These are phyloP conservation scores for Hibiscus trionum DNA, from an alignment of 345 rosid genomes.

Conservation along the genomic window DNA sequence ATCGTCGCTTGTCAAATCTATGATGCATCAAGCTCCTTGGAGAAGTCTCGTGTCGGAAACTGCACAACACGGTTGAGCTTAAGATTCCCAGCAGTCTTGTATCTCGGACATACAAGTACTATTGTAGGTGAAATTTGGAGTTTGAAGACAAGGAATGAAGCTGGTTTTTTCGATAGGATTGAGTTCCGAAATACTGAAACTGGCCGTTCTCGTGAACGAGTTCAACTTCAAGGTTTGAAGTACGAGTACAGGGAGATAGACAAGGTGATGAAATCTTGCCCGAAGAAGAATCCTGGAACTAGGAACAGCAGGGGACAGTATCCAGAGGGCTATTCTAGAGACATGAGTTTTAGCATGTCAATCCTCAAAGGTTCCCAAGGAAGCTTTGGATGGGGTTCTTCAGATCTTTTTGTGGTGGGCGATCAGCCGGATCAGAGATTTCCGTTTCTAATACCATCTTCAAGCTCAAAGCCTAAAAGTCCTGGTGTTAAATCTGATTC, in stretches of 20 bases:
- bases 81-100: constrained; percentile 29
- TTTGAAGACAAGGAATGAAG: constrained; percentile 14
- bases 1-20: constrained; percentile 27
- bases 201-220: neutral
- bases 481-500: neutral
- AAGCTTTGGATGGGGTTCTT: constrained; percentile 17
- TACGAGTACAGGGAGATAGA: constrained; percentile 27
- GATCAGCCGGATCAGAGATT: constrained; percentile 9
- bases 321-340: constrained; percentile 27
- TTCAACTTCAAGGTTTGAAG: constrained; percentile 20
- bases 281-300: constrained; percentile 3
- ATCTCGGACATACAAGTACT: constrained; percentile 18
- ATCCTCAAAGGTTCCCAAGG: constrained; percentile 14
- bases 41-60: constrained; percentile 29
- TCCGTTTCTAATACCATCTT: neutral
- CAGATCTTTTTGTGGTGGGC: constrained; percentile 33
- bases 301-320: constrained; percentile 15
- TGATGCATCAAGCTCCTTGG: constrained; percentile 17
- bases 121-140: constrained; percentile 34
- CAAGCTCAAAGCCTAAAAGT: neutral
- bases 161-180: constrained; percentile 26
- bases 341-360: constrained; percentile 23
- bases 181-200: constrained; percentile 11
- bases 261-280: constrained; percentile 22
- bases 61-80: constrained; percentile 34